Conservation (phyloP, 2,329 filamentous ascomycete genomes). For the Ceratocystiopsis sp. region DNA sequence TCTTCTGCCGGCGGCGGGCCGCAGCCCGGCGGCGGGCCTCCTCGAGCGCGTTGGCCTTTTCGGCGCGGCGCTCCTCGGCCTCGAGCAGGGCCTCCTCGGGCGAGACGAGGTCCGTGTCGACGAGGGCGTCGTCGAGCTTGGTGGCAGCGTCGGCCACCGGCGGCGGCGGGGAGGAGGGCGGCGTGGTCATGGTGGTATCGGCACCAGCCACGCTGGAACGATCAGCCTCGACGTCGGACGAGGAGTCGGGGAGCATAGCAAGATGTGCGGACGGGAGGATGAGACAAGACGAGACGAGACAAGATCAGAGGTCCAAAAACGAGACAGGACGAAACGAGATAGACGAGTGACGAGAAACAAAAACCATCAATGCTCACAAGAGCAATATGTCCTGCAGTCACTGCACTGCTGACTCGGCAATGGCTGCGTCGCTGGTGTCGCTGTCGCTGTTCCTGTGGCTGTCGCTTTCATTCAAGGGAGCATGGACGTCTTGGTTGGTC, state of each 20-base stretch:
- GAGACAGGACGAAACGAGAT: background rate
- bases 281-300: no score
- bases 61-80: constrained; percentile 29
- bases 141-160: background rate
- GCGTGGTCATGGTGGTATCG: constrained; percentile 3
- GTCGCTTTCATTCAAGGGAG: no score
- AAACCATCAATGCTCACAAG: no score
- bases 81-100: constrained; percentile 5
- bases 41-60: constrained; percentile 25
- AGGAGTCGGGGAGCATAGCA: background rate
- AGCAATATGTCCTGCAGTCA: no score
- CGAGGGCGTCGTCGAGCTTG: background rate
- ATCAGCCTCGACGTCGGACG: constrained; percentile 5
- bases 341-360: background rate
- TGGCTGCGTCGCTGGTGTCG: no score
- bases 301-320: background rate
- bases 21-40: constrained; percentile 25
- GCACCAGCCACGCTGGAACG: background rate
- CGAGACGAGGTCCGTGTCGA: background rate
- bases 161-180: constrained; percentile 7
- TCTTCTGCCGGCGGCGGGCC: constrained; percentile 27
- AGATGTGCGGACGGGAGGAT: no score
- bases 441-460: no score
- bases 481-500: no score
- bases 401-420: no score